Base-by-base conservation (phyloP, 2,329 filamentous ascomycete genomes). In the Albophoma yamanashiensis region DNA sequence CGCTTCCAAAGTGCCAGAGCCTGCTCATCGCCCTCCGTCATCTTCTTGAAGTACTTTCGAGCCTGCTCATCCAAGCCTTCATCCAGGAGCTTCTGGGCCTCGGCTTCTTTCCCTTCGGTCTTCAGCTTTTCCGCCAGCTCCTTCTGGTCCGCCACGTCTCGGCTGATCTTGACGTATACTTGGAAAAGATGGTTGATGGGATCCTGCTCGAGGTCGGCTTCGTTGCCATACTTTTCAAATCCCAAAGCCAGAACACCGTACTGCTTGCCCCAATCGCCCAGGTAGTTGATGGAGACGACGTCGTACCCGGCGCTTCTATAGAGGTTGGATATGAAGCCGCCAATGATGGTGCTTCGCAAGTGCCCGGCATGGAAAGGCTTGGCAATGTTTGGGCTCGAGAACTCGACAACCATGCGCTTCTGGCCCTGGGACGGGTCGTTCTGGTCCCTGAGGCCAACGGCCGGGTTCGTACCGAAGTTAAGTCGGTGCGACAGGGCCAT, bases 231-330 rank as follows among this genome's bases (percentile, higher is more conserved):
- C 60, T 80, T 79, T 63, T 85, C 76, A 71, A 85, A 90, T 0
- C 86, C 88, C 15, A 88, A 78, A 1, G 84, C 84, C 36, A 90
- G 75, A 0, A 90, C 78, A 43, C 79, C 79, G 22, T 79, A 86
- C 65, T 88, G 85, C 71, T 88, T 88, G 1, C 88, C 88, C 87
- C 88, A 90, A 67, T 91, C 88, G 6, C 88, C 88, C 0, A 90
- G 76, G 66, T 89, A 90, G 70, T 90, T 90, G 76, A 89, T 82
- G 34, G 83, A 79, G 36, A 83, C 72, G 1, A 89, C 85, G 8
- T 89, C 81, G 84, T 85, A 89, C 6, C 87, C 88, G 62, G 84
- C 84, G 12, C 75, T 77, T 64, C 85, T 75, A 66, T 89, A 85
- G 4, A 89, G 70, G 64, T 89, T 89, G 3, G 85, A 76, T 34